Conservation (phyloP, 352 stramenopile species). For the Pythium brachiatum region DNA sequence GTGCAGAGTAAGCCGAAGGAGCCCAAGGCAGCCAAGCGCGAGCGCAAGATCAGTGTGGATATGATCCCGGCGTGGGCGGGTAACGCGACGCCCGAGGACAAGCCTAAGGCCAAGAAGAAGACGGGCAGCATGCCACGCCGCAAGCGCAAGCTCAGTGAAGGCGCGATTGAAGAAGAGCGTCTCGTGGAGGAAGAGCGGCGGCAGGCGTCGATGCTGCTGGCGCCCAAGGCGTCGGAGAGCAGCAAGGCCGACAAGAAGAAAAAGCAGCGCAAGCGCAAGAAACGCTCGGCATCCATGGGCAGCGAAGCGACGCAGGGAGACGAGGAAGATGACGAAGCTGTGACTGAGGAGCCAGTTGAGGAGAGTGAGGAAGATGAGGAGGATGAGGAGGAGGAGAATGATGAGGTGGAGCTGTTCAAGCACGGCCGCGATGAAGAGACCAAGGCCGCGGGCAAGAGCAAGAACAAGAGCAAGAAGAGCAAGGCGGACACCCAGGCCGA, state of each 20-base stretch:
- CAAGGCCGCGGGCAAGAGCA: background rate
- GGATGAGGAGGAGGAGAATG: constrained; percentile 28
- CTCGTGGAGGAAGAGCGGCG: constrained; percentile 65
- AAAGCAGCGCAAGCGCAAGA: constrained; percentile 36
- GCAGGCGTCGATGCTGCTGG: constrained; percentile 64
- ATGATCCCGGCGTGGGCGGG: constrained; percentile 65
- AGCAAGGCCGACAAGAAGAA: constrained; percentile 35
- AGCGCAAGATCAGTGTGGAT: constrained; percentile 69
- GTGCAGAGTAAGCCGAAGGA: constrained; percentile 4
- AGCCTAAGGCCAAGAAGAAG: constrained; percentile 40
- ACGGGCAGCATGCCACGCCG: constrained; percentile 65
- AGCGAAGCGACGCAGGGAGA: constrained; percentile 16
- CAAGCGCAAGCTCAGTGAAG: constrained; percentile 84
- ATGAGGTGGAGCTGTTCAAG: constrained; percentile 59
- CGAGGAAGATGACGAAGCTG: constrained; percentile 30
- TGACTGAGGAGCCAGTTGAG: constrained; percentile 9
- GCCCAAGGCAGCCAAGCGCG: constrained; percentile 22
- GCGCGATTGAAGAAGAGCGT: constrained; percentile 65
- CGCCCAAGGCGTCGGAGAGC: constrained; percentile 31
- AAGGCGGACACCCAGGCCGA: constrained; percentile 21
- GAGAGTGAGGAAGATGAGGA: constrained; percentile 30
- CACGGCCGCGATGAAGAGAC: constrained; percentile 14
- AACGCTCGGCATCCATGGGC: constrained; percentile 23
- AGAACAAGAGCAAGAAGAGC: constrained; percentile 28
- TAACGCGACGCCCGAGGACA: constrained; percentile 22